Evolutionary conservation across 2,329 filamentous ascomycete genomes (phyloP).

Genomic region (Geosmithia morbida): DNA sequence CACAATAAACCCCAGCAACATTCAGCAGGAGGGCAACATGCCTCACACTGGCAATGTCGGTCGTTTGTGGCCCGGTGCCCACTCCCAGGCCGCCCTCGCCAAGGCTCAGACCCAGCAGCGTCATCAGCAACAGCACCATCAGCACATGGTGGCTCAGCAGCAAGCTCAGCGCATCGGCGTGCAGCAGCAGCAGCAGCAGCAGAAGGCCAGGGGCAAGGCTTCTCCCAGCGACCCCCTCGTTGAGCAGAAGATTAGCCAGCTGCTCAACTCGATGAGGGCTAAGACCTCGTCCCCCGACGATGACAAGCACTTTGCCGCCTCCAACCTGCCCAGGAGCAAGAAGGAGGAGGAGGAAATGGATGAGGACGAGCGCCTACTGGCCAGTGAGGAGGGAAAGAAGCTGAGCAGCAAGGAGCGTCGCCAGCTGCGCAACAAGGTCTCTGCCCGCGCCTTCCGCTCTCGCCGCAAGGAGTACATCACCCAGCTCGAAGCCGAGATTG

Average conservation of each 20-base stretch:
- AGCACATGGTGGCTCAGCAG: slow-evolving; percentile 30
- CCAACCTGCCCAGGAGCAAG: slow-evolving; percentile 58
- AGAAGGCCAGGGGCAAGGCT: slow-evolving; percentile 32
- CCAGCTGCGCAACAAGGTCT: slow-evolving; percentile 98
- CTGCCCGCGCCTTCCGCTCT: slow-evolving; percentile 93
- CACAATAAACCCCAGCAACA: slow-evolving; percentile 57
- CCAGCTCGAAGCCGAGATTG: slow-evolving; percentile 83
- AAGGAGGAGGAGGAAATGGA: slow-evolving; percentile 99
- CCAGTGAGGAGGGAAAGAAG: slow-evolving; percentile 98
- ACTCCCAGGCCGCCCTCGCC: slow-evolving; percentile 72
- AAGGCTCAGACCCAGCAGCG: slow-evolving; percentile 59
- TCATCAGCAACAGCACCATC: slow-evolving; percentile 31
- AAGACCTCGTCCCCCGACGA: slow-evolving; percentile 43
- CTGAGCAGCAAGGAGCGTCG: slow-evolving; percentile 94
- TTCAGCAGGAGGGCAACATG: slow-evolving; percentile 43
- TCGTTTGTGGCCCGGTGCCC: slow-evolving; percentile 84
- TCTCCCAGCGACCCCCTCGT: slow-evolving; percentile 53
- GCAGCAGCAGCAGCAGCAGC: slow-evolving; percentile 34
- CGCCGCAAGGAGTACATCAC: slow-evolving; percentile 96
- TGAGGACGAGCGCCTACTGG: slow-evolving; percentile 82
- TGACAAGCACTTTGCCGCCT: slow-evolving; percentile 29
- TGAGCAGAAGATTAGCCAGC: slow-evolving; percentile 86
- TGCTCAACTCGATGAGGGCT: slow-evolving; percentile 83
- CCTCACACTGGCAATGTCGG: slow-evolving; percentile 43
- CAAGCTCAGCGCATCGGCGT: slow-evolving; percentile 30